Conservation (phyloP, 2,329 filamentous ascomycete genomes). For the Talaromyces sp. region DNA sequence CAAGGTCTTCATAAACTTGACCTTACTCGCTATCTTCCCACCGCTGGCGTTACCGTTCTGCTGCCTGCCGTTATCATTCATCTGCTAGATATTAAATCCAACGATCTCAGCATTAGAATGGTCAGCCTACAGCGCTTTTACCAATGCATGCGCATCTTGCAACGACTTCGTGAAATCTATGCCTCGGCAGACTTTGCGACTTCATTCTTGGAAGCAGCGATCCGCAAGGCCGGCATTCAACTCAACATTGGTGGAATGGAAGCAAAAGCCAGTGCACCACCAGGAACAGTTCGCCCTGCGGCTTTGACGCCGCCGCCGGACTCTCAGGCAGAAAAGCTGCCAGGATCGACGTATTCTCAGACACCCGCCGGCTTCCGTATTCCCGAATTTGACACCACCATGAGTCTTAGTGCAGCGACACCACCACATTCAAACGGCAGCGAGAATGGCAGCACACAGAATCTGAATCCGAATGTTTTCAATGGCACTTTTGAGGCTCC, state of each 20-base stretch:
- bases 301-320: slow-evolving; percentile 38
- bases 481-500: slow-evolving; percentile 15
- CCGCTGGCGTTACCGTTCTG: slow-evolving; percentile 83
- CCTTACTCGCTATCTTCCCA: slow-evolving; percentile 75
- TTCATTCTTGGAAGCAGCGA: slow-evolving; percentile 85
- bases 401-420: slow-evolving; percentile 29
- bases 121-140: slow-evolving; percentile 75
- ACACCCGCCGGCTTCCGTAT: slow-evolving; percentile 10
- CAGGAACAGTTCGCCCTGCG: slow-evolving; percentile 19
- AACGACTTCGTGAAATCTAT: slow-evolving; percentile 81
- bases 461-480: slow-evolving; percentile 26
- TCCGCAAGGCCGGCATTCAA: slow-evolving; percentile 78
- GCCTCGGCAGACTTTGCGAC: slow-evolving; percentile 94
- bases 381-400: background rate
- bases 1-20: slow-evolving; percentile 66
- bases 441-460: slow-evolving; percentile 35
- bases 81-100: slow-evolving; percentile 84
- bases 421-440: slow-evolving; percentile 38
- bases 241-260: slow-evolving; percentile 29
- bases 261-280: slow-evolving; percentile 12
- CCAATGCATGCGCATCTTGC: slow-evolving; percentile 88
- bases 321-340: slow-evolving; percentile 33
- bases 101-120: slow-evolving; percentile 63
- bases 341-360: slow-evolving; percentile 31
- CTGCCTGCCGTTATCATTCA: slow-evolving; percentile 92